Conservation (phyloP, 2,329 filamentous ascomycete species). For the Colletotrichum cordylinicola region DNA sequence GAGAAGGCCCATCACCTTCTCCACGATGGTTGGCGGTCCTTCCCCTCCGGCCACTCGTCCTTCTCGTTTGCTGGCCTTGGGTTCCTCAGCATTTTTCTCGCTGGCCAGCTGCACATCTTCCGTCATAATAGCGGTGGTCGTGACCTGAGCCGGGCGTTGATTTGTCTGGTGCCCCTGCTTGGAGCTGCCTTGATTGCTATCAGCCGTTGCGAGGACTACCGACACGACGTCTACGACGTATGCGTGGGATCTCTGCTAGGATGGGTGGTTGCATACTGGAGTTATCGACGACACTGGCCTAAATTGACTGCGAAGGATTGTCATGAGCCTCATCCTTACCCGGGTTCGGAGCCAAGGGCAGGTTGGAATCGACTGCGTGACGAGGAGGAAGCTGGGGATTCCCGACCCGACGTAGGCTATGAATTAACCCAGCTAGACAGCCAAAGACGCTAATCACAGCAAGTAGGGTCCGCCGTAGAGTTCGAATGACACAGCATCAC, state of each 20-base stretch:
- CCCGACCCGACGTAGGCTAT: constrained; percentile 41
- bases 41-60: constrained; percentile 80
- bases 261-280: constrained; percentile 66
- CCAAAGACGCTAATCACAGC: constrained; percentile 16
- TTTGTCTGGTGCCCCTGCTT: constrained; percentile 64
- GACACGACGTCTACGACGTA: constrained; percentile 76
- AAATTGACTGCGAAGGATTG: constrained; percentile 56
- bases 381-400: constrained; percentile 53
- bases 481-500: neutral
- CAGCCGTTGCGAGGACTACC: constrained; percentile 72
- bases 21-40: constrained; percentile 85
- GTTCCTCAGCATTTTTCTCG: constrained; percentile 73
- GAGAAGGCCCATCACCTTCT: constrained; percentile 71
- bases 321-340: constrained; percentile 61
- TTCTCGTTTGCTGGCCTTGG: constrained; percentile 82
- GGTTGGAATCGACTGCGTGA: constrained; percentile 55
- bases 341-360: constrained; percentile 38
- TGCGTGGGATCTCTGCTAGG: constrained; percentile 66
- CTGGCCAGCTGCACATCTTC: constrained; percentile 69
- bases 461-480: constrained; percentile 12
- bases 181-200: constrained; percentile 73
- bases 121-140: constrained; percentile 47
- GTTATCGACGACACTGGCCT: constrained; percentile 70
- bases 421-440: constrained; percentile 35
- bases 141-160: constrained; percentile 60